These are phyloP conservation scores for Vitellaria paradoxa DNA, from an alignment of 179 eudicot genomes.

Conservation along the genomic window DNA sequence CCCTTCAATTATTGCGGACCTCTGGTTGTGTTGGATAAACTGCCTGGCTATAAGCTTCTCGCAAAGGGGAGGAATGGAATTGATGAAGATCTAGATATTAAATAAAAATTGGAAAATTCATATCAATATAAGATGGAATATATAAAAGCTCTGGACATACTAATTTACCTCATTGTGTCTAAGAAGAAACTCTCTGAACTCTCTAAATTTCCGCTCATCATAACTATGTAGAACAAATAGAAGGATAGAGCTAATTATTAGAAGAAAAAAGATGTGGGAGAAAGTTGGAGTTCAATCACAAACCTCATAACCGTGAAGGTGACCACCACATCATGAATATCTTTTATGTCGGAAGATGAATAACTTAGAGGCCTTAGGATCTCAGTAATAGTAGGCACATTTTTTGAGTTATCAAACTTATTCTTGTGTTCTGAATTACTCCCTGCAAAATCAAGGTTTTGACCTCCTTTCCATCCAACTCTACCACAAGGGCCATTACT, in stretches of 20 bases:
- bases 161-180: background rate
- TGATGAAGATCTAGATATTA: background rate
- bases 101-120: background rate
- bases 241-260: background rate
- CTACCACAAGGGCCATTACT: slow-evolving; percentile 30
- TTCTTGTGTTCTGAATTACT: slow-evolving; percentile 39
- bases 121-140: background rate
- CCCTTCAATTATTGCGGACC: background rate
- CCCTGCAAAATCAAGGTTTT: slow-evolving; percentile 25
- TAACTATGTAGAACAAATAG: background rate
- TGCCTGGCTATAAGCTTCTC: background rate
- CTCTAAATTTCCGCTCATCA: background rate
- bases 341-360: slow-evolving; percentile 52
- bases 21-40: background rate
- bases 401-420: slow-evolving; percentile 41
- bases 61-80: too few relatives aligned
- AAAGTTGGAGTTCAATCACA: slow-evolving; percentile 22
- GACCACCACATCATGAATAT: slow-evolving; percentile 62
- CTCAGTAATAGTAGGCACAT: slow-evolving; percentile 46
- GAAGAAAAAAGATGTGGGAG: slow-evolving; percentile 1
- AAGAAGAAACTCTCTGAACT: slow-evolving; percentile 6
- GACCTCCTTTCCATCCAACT: slow-evolving; percentile 28
- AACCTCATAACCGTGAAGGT: slow-evolving; percentile 80
- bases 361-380: slow-evolving; percentile 80
- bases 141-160: background rate